phyloP scores from a whole-genome alignment of 2,329 filamentous ascomycete genomes.

The Aspergillus puulaauensis region DNA sequence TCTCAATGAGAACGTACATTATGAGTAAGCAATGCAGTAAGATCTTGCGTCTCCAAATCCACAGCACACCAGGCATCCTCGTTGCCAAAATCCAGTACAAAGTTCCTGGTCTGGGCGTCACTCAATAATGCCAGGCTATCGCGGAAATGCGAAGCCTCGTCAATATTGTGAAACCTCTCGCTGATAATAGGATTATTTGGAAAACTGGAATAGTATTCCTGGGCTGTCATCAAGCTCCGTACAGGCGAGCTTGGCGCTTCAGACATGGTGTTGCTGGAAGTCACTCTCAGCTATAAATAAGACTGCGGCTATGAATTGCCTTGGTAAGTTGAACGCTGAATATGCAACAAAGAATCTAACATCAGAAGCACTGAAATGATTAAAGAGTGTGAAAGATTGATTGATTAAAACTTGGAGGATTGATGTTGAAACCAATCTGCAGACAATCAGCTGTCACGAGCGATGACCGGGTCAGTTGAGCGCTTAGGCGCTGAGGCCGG shows the following conservation, averaged over 20 bases:
- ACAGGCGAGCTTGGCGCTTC: conserved; percentile 5
- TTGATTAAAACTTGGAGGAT: neutral
- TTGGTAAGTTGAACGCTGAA: neutral
- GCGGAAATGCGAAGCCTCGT: conserved; percentile 33
- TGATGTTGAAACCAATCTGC: neutral
- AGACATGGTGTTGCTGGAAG: conserved; percentile 10
- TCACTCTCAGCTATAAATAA: no score
- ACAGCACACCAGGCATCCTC: conserved; percentile 43
- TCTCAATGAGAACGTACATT: conserved; percentile 25
- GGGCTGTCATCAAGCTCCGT: conserved; percentile 18
- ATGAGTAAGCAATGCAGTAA: conserved; percentile 33
- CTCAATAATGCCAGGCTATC: conserved; percentile 29
- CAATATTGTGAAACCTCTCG: conserved; percentile 38
- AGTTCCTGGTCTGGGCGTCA: conserved; percentile 36
- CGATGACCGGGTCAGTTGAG: conserved; percentile 13
- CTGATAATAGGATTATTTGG: conserved; percentile 17
- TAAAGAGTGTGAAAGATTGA: neutral
- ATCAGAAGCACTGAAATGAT: neutral
- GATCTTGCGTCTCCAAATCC: conserved; percentile 35
- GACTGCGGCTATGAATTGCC: no score
- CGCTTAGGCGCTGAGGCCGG: conserved; percentile 4
- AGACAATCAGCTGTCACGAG: neutral
- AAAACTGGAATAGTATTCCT: conserved; percentile 35
- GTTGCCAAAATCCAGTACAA: conserved; percentile 45
- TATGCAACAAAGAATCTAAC: neutral